Base-by-base conservation (phyloP, 345 rosid species). In the Boechera divaricarpa region DNA sequence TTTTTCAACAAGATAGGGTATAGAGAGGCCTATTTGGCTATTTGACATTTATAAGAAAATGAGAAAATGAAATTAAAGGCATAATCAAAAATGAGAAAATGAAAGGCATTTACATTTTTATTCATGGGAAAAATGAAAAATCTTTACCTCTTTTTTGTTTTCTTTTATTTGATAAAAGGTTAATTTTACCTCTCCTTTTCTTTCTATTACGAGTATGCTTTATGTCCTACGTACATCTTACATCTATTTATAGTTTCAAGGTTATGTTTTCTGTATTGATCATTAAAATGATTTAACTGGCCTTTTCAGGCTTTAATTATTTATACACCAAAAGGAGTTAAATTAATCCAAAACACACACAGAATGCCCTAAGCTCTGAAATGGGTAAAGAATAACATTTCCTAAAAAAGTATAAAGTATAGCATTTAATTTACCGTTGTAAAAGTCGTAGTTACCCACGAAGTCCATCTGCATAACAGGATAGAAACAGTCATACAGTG, bases 391-490 rank as follows among this genome's bases (percentile, higher is more conserved):
- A 57, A 47, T 28, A 63, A 45, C 15, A 29, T 64, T 32, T 15
- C 53, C 4, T 24, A 38, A 10, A 49, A 39, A 36, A 55, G 9
- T 56, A 48, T 3, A 72, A 52, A 41, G 4, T 4, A 6, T 48
- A 47, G 18, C 1, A 72, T 45, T 51, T 55, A 53, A 10, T 6
- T 62, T 79, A 87, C 90, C 87, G 58, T 85, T 83, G 85, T 82
- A 80, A 53, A 74, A 87, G 52, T 80, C 63, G 68, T 77, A 82
- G 65, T 63, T 82, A 52, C 82, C 79, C 69, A 83, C 54, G 41
- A 85, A 80, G 18, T 80, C 73, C 90, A 87, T 82, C 87, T 86
- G 83, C 84, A 59, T 63, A 33, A 67, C 62, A 32, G 2, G 13
- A 42, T 38, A 44, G 0, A 54, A 16, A 68, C 11, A 52, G 8